Conservation (phyloP, 345 rosid species). For the Boechera stricta region DNA sequence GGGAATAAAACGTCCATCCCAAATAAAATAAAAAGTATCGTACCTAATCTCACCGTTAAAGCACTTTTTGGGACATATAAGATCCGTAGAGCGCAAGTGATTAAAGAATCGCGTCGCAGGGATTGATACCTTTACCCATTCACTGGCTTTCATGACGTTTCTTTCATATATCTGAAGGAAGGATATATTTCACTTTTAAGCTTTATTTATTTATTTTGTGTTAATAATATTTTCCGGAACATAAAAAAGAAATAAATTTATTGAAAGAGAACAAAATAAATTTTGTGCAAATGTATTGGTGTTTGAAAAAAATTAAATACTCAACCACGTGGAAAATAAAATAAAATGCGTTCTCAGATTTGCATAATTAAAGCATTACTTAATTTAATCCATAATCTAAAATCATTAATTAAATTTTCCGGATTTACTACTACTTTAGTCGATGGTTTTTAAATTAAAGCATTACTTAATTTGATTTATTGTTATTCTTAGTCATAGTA, state of each 20-base stretch:
- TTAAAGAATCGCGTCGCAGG: slow-evolving; percentile 1
- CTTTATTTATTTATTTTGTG: too few relatives aligned
- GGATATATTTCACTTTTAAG: too few relatives aligned
- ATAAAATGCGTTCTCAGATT: background rate
- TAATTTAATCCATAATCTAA: background rate
- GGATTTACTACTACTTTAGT: background rate
- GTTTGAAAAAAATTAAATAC: too few relatives aligned
- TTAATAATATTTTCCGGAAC: too few relatives aligned
- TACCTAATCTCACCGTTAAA: slow-evolving; percentile 22
- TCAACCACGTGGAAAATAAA: too few relatives aligned
- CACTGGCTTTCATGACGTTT: too few relatives aligned
- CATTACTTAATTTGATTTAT: background rate
- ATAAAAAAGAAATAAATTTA: too few relatives aligned
- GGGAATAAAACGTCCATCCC: too few relatives aligned
- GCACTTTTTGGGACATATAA: background rate
- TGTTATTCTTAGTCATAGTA: background rate
- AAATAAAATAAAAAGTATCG: background rate
- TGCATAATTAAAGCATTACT: background rate
- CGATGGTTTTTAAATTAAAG: too few relatives aligned
- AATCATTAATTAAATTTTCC: background rate
- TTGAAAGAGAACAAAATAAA: background rate
- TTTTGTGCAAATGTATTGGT: too few relatives aligned
- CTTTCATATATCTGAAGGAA: too few relatives aligned
- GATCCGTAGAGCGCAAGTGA: slow-evolving; percentile 16
- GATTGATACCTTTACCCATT: background rate